Evolutionary conservation across 139 green algal species (phyloP).

Genomic region (Coelastrella sp.): DNA sequence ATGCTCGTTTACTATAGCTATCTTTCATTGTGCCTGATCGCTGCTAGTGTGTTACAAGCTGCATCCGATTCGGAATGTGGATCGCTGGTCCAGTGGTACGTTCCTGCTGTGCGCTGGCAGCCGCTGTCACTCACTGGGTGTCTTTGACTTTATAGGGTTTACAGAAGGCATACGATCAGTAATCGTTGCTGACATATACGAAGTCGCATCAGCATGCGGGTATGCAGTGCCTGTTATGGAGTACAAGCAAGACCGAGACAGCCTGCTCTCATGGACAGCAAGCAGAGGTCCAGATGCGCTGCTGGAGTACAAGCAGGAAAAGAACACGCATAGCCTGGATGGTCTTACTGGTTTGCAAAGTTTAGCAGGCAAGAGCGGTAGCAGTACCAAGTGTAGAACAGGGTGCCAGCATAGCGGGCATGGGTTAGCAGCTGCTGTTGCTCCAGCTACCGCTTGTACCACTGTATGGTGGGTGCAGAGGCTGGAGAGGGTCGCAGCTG

Average conservation of each 20-base stretch:
- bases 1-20: too few relatives aligned
- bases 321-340: neutral
- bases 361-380: neutral
- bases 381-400: too few relatives aligned
- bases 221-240: conserved; percentile 19
- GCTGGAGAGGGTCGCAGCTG: too few relatives aligned
- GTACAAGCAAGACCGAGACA: conserved; percentile 10
- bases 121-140: too few relatives aligned
- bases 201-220: conserved; percentile 15
- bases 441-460: too few relatives aligned
- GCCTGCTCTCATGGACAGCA: conserved; percentile 4
- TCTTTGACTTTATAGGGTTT: too few relatives aligned
- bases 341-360: neutral
- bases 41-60: too few relatives aligned
- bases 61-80: too few relatives aligned
- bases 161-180: neutral
- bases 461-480: too few relatives aligned
- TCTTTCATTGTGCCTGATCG: too few relatives aligned
- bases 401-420: neutral
- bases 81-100: too few relatives aligned
- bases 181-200: conserved; percentile 31
- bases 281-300: neutral
- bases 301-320: neutral
- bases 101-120: too few relatives aligned
- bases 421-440: neutral